A percentile compares a stretch with the other conserved stretches of the same genome.
Evolutionary conservation across 2,329 filamentous ascomycete species (phyloP).

Genomic region (Dactylella cylindrospora): DNA sequence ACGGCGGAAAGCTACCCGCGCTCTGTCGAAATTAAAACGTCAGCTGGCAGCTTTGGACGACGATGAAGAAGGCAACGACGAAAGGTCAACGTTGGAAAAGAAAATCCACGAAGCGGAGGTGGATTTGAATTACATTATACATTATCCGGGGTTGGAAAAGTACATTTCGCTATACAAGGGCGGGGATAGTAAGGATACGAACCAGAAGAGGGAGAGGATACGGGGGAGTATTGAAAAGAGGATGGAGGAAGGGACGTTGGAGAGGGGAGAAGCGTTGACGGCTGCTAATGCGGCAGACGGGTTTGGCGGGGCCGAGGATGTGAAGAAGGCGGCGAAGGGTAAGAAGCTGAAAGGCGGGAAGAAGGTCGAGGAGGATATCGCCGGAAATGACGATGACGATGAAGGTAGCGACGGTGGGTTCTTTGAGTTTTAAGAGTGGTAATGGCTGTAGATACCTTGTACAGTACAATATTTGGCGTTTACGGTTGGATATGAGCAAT

Average conservation of each 20-base stretch:
- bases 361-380: constrained; percentile 26
- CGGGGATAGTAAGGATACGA: constrained; percentile 48
- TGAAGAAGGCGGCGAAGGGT: constrained; percentile 4
- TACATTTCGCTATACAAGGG: constrained; percentile 61
- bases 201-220: constrained; percentile 47
- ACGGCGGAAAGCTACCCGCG: constrained; percentile 34
- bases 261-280: constrained; percentile 25
- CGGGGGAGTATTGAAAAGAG: constrained; percentile 43
- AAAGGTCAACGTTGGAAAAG: constrained; percentile 63
- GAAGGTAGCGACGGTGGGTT: constrained; percentile 45
- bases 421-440: constrained; percentile 45
- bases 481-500: no score
- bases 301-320: constrained; percentile 6
- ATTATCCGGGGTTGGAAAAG: constrained; percentile 68
- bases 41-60: constrained; percentile 55
- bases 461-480: no score
- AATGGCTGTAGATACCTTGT: background rate
- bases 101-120: constrained; percentile 70
- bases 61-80: constrained; percentile 69
- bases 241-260: constrained; percentile 46
- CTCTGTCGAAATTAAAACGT: constrained; percentile 12
- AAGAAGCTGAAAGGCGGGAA: background rate
- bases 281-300: constrained; percentile 27
- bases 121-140: constrained; percentile 73
- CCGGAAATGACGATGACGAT: constrained; percentile 38